Conservation (phyloP, 345 rosid species). For the Syzygium grande region DNA sequence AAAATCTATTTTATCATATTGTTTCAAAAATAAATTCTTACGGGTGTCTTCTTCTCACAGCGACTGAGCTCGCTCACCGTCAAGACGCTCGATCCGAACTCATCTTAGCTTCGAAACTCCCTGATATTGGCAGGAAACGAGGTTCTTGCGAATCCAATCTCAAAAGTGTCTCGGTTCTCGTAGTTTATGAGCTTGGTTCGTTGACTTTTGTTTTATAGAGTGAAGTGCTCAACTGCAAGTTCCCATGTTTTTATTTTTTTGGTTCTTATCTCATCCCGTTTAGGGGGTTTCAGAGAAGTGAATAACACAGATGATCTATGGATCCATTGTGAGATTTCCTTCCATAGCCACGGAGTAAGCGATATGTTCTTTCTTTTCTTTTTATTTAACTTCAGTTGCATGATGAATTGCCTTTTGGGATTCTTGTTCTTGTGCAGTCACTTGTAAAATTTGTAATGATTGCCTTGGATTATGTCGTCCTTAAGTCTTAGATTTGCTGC, state of each 20-base stretch:
- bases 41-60: neutral
- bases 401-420: neutral
- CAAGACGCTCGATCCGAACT: neutral
- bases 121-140: neutral
- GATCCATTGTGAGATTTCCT: neutral
- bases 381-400: neutral
- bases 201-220: neutral
- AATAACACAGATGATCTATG: neutral
- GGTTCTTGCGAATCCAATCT: neutral
- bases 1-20: neutral
- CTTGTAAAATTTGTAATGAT: conserved; percentile 17
- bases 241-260: neutral
- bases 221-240: neutral
- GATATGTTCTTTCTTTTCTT: neutral
- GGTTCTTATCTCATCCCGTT: neutral
- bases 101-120: neutral
- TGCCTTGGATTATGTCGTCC: neutral
- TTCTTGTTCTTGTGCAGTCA: neutral
- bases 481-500: neutral
- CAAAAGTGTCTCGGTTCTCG: neutral
- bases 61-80: neutral
- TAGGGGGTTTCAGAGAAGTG: too few species aligned
- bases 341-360: neutral
- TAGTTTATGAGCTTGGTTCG: neutral
- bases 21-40: neutral